Conservation (phyloP, 352 stramenopile genomes). For the Ochromonadaceae sp. region DNA sequence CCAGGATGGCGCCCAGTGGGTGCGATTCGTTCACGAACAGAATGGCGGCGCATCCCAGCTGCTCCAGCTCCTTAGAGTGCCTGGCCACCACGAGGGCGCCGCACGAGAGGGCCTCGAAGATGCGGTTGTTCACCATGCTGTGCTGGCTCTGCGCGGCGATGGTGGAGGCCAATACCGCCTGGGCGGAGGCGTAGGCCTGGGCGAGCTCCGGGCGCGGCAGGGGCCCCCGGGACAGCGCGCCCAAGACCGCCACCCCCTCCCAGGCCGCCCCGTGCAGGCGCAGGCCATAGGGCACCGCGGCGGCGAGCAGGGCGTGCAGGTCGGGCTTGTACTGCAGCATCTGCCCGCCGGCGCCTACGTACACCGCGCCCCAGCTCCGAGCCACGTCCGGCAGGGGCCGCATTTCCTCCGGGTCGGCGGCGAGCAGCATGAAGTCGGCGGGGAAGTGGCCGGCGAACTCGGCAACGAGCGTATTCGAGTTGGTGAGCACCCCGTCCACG, state of each 20-base stretch:
- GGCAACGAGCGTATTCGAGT: conserved; percentile 21
- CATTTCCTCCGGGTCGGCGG: conserved; percentile 21
- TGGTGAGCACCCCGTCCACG: conserved; percentile 32
- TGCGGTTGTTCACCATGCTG: conserved; percentile 35
- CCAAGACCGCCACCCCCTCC: conserved; percentile 20
- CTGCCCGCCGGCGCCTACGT: conserved; percentile 24
- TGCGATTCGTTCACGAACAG: neutral
- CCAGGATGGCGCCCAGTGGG: neutral
- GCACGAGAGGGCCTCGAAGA: conserved; percentile 32
- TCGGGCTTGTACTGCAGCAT: conserved; percentile 24
- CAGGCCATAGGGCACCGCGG: conserved; percentile 19
- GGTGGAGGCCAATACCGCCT: conserved; percentile 27
- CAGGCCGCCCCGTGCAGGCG: conserved; percentile 28
- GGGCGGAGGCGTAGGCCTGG: conserved; percentile 20
- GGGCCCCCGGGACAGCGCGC: conserved; percentile 18
- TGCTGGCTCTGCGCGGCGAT: conserved; percentile 26
- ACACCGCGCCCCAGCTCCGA: conserved; percentile 4
- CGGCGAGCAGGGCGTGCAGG: conserved; percentile 24
- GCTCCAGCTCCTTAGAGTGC: neutral
- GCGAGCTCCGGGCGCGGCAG: conserved; percentile 23
- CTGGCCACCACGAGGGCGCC: conserved; percentile 12
- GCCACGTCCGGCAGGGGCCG: neutral
- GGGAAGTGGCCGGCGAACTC: neutral
- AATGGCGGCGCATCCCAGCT: neutral
- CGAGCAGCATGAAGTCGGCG: conserved; percentile 16